phyloP scores from a whole-genome alignment of 2,329 filamentous ascomycete species.

The Xylaria multiplex region DNA sequence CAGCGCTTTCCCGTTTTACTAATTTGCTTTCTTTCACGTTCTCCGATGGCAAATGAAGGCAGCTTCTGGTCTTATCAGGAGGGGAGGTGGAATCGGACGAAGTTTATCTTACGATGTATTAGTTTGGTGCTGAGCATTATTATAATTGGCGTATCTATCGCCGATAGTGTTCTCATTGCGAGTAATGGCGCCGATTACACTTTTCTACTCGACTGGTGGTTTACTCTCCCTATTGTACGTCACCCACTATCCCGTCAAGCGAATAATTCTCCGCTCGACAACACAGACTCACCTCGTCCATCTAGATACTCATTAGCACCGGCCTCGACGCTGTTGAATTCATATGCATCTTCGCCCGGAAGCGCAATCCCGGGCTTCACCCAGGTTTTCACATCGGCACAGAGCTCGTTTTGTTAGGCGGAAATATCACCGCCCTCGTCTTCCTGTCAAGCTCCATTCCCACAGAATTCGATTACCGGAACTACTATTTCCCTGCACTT shows the following conservation, averaged over 20 bases:
- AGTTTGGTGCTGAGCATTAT: slow-evolving; percentile 20
- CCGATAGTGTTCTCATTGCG: slow-evolving; percentile 4
- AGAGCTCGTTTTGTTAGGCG: slow-evolving; percentile 27
- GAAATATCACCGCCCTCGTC: slow-evolving; percentile 26
- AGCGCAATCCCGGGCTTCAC: slow-evolving; percentile 29
- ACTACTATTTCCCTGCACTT: not conserved
- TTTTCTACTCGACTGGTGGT: slow-evolving; percentile 16
- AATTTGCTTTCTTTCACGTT: not conserved
- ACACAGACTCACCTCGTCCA: slow-evolving; percentile 5
- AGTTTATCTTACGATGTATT: slow-evolving; percentile 23
- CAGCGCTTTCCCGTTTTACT: slow-evolving; percentile 2
- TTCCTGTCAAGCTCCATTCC: slow-evolving; percentile 13
- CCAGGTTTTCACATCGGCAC: slow-evolving; percentile 31
- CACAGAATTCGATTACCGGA: too few relatives aligned
- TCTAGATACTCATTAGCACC: slow-evolving; percentile 23
- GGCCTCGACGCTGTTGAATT: slow-evolving; percentile 19
- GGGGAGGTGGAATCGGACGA: slow-evolving; percentile 29
- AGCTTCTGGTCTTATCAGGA: slow-evolving; percentile 25
- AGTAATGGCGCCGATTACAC: not conserved
- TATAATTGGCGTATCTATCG: slow-evolving; percentile 19
- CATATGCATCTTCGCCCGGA: slow-evolving; percentile 3
- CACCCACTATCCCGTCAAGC: not conserved
- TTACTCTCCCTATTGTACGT: slow-evolving; percentile 25
- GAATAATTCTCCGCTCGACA: not conserved
- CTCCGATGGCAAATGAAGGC: slow-evolving; percentile 24